Evolutionary conservation across 164 flowering plant species (phyloP), one percentile per base, ranked within the genome.

Genomic region (Annona squamosa): DNA sequence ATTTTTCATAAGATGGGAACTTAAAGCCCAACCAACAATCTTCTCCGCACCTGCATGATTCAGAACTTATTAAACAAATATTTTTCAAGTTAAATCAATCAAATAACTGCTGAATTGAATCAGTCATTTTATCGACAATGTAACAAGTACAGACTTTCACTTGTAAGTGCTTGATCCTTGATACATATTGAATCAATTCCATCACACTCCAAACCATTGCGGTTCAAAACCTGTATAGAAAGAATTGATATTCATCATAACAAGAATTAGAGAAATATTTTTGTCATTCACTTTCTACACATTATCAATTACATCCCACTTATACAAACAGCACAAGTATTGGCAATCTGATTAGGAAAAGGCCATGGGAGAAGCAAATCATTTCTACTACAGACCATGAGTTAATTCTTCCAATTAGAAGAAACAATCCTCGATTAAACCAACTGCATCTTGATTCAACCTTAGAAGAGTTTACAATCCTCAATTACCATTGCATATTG

Each of bases 1-100:
- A 79, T 75, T 77, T 18, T 87, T 84, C 99, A 91, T 92, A 37
- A 88, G 82, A 75, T 90, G 93, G 81, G 86, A 79, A 80, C 94
- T 88, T 44, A 91, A 56, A 67, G 97, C 97, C 99, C 99, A 95
- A 18, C 98, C 96, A 42, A 89, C 81, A 10, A 92, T 76, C 85
- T 89, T 91, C 80, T 92, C 98, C 73, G 84, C 95, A 79, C 76
- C 98, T 92, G 77, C 46, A 64, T 61, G 1, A 66, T 41, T 42
- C 43, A 17, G 6, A 43, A 42, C 42, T 16, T 42, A 2, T 26
- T 65, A 65, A 65, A 42, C 4, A 41, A 65, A 52, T 41, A 42
- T 7, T 44, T 64, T 10, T 44, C 9, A 2, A n/a, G 42, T 65
- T 65, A 10, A 6, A 18, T 17, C 37, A 10, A 63, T 17, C 4